Evolutionary conservation across 2,329 filamentous ascomycete genomes (phyloP), one percentile per base, ranked within the genome.

Genomic region (Alternaria longipes): DNA sequence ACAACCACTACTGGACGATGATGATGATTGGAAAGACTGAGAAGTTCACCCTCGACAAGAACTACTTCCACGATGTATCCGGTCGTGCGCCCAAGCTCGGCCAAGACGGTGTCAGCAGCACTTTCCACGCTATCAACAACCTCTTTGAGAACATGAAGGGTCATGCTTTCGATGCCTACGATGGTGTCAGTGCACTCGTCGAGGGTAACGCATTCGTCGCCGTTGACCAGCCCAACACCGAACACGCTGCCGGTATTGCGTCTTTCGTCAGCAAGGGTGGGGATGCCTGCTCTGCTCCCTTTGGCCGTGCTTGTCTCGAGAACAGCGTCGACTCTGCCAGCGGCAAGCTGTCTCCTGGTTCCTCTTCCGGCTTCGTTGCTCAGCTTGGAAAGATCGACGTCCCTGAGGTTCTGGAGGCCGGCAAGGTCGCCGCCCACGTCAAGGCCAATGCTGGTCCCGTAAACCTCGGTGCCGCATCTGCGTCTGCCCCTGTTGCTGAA

Each of bases 1-100:
- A 72, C 24, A 74, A 84, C 45, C 81, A 83, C 66, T 84, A 84
- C 75, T 84, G 82, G 83, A 75, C 73, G 4, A 73, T 82, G 54
- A 78, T 82, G 54, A 76, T 83, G 62, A 71, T 74, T 40, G 81
- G 79, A 9, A 74, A 76, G 9, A 70, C 70, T 20, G 82, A 83
- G 59, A 68, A 77, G 30, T 73, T 81, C 44, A 84, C 82, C 8
- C 66, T 83, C 16, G 75, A 78, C 53, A 75, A 77, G 44, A 84
- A 84, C 74, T 83, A 80, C 68, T 73, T 82, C 65, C 80, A 82
- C 71, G 72, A 83, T 66, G 75, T 79, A 20, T 80, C 80, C 2
- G 82, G 82, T 14, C 81, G 82, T 44, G 72, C 76, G 5, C 82
- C 82, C 30, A 81, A 83, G 69, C 74, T 85, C 14, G 74, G 73